These are phyloP conservation scores for Lentinula sp. DNA, from an alignment of 768 basidiomycete genomes.

Conservation along the genomic window DNA sequence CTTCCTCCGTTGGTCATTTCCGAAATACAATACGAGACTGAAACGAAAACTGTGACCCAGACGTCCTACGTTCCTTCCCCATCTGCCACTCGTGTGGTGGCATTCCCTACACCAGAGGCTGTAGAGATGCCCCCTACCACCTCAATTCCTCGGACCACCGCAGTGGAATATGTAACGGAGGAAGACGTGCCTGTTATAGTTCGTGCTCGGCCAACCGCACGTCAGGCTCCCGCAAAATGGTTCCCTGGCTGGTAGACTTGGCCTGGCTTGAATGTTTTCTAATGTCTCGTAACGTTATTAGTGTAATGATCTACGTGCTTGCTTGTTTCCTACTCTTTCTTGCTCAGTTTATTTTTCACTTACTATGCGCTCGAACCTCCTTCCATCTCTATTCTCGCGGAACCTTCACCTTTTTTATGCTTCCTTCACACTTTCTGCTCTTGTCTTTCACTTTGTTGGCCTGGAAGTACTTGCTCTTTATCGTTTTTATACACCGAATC, in stretches of 20 bases:
- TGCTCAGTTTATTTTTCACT: slow-evolving; percentile 12
- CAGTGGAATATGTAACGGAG: slow-evolving; percentile 60
- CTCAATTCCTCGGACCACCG: slow-evolving; percentile 69
- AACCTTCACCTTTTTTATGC: slow-evolving; percentile 10
- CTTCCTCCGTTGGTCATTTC: slow-evolving; percentile 40
- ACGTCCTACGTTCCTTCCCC: slow-evolving; percentile 70
- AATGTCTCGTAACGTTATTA: slow-evolving; percentile 18
- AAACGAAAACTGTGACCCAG: slow-evolving; percentile 63
- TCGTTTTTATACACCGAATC: background rate
- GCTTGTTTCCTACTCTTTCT: slow-evolving; percentile 15
- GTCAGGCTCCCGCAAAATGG: slow-evolving; percentile 51
- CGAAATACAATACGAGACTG: slow-evolving; percentile 45
- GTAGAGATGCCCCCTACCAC: slow-evolving; percentile 50
- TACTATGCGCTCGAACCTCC: slow-evolving; percentile 15
- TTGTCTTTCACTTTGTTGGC: background rate
- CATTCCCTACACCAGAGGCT: slow-evolving; percentile 65
- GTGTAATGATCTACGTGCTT: slow-evolving; percentile 27
- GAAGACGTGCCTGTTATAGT: slow-evolving; percentile 37
- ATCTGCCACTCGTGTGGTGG: slow-evolving; percentile 71
- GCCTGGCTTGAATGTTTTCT: slow-evolving; percentile 13
- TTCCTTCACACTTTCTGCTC: background rate
- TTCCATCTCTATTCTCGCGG: slow-evolving; percentile 4
- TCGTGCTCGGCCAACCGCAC: slow-evolving; percentile 39
- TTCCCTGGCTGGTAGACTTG: slow-evolving; percentile 50
- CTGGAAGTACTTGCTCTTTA: background rate